Evolutionary conservation across 2,329 filamentous ascomycete genomes (phyloP).

Genomic region (Beauveria asiatica): DNA sequence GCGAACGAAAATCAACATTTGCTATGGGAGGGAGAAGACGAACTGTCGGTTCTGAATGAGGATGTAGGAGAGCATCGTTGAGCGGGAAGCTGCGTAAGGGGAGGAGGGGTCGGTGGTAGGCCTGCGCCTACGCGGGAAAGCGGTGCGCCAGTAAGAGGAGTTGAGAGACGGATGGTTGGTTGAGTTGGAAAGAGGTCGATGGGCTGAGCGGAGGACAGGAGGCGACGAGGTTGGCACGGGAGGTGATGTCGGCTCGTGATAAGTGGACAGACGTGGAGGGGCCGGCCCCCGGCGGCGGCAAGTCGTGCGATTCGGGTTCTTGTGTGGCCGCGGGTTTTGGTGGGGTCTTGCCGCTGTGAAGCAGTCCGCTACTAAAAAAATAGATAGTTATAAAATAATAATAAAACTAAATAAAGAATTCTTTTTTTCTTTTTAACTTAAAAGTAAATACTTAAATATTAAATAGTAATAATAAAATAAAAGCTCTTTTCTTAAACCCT

Average conservation of each 20-base stretch:
- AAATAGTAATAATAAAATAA: too few relatives aligned
- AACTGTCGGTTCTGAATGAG: slow-evolving; percentile 83
- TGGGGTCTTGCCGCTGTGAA: neutral
- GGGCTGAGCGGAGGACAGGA: neutral
- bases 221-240: neutral
- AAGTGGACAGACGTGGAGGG: neutral
- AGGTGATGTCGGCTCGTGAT: neutral
- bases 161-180: neutral
- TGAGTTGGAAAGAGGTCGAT: neutral
- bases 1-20: too few relatives aligned
- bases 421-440: too few relatives aligned
- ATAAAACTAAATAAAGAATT: too few relatives aligned
- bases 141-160: neutral
- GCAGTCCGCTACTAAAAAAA: too few relatives aligned
- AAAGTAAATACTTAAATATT: too few relatives aligned
- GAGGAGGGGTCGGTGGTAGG: neutral
- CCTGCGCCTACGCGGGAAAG: neutral
- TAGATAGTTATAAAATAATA: too few relatives aligned
- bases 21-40: slow-evolving; percentile 11
- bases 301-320: neutral
- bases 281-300: neutral
- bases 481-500: too few relatives aligned
- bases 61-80: slow-evolving; percentile 69
- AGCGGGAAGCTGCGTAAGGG: neutral
- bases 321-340: neutral